Base-by-base conservation (phyloP, 2,329 filamentous ascomycete species). In the Hymenotorrendiella dingleyae region DNA sequence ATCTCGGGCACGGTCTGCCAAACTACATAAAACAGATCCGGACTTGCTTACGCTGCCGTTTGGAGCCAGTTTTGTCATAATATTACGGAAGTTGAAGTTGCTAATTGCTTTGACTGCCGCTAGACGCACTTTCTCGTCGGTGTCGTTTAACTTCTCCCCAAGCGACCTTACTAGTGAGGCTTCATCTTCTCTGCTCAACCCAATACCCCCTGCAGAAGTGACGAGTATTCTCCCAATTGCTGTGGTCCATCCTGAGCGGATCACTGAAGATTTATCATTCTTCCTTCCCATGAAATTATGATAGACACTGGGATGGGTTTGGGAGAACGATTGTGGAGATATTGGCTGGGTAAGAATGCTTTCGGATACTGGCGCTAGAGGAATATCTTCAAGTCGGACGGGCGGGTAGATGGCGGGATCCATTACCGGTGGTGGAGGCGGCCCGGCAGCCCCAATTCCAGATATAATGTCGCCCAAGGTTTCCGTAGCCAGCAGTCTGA, bases 381-480 rank as follows among this genome's bases (percentile, higher is more conserved):
- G 61, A 16, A 83, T 79, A 40, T 81, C 78, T 17, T 74, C 66
- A 26, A 87, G 62, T 47, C 76, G 83, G 36, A 84, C 69, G 4
- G 84, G 83, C n/a, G 91, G 91, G 57, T 94, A 96, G 22, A 84
- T 82, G 17, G 84, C 77, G 10, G 91, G 86, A 57, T 96, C 88
- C 58, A 95, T 73, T 2, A 70, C 64, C 8, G 84, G 77, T 6
- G 79, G 67, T 11, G 84, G 78, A 12, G 90, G 88, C 42, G 87
- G 86, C 0, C 91, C 91, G 48, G 90, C 88, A 47, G 91, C 86
- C 37, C 91, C 91, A 61, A 97, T 94, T 5, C 91, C 91, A 29
- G 91, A 84, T 20, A 94, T 84, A 72, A 98, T 90, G 60, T 97
- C 91, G 40, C 94, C 93, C 28, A 98, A 78, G 0, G 93, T 95